phyloP scores from a whole-genome alignment of 2,329 filamentous ascomycete species.

The Fusarium sp. region DNA sequence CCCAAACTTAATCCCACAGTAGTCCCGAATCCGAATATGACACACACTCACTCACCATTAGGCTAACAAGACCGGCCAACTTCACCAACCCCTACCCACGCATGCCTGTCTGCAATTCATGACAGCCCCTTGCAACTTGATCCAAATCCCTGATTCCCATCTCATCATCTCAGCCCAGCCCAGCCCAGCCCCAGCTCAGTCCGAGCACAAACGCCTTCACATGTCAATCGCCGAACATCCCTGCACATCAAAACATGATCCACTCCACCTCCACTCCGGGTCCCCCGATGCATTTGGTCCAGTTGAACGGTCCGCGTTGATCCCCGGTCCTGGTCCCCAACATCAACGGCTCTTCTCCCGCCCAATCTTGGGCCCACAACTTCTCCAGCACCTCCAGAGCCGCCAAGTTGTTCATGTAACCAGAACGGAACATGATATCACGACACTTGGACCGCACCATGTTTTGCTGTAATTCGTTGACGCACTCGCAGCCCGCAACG shows the following conservation, averaged over 20 bases:
- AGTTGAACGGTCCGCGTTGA: slow-evolving; percentile 65
- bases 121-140: slow-evolving; percentile 20
- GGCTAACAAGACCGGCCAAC: slow-evolving; percentile 7
- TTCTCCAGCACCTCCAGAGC: slow-evolving; percentile 87
- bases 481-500: slow-evolving; percentile 88
- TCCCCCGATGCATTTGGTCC: slow-evolving; percentile 67
- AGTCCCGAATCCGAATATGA: slow-evolving; percentile 18
- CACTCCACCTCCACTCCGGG: slow-evolving; percentile 69
- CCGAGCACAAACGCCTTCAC: slow-evolving; percentile 20
- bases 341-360: slow-evolving; percentile 51
- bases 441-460: slow-evolving; percentile 83
- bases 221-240: slow-evolving; percentile 29
- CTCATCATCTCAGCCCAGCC: slow-evolving; percentile 8
- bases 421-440: slow-evolving; percentile 87
- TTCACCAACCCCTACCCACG: slow-evolving; percentile 22
- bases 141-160: slow-evolving; percentile 21
- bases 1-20: slow-evolving; percentile 26
- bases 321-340: slow-evolving; percentile 49
- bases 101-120: slow-evolving; percentile 5
- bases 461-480: slow-evolving; percentile 80
- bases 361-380: slow-evolving; percentile 74
- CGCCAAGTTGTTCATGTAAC: slow-evolving; percentile 92
- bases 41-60: neutral
- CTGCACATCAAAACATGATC: slow-evolving; percentile 68
- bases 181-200: neutral